Percentiles rank a stretch among this genome's conserved stretches.
These are phyloP conservation scores for Teunomyces lycoperdinae DNA, from an alignment of 805 yeast species.

Conservation along the genomic window DNA sequence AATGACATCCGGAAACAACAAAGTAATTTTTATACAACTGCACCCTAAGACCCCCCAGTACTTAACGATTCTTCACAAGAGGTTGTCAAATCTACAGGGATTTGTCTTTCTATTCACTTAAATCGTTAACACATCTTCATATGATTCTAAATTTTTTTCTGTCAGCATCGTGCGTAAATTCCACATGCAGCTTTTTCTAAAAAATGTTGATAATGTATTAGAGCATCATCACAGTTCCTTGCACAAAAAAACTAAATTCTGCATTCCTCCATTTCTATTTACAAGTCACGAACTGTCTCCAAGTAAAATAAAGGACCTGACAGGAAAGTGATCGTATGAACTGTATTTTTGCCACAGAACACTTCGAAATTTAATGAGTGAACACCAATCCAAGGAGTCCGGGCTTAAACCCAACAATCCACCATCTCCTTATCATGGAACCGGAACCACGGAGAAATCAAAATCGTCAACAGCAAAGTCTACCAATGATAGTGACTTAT, in stretches of 20 bases:
- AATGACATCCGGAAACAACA: neutral
- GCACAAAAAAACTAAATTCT: neutral
- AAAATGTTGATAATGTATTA: conserved; percentile 1
- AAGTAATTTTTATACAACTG: neutral
- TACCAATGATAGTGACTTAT: conserved; percentile 25
- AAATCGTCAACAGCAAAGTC: neutral
- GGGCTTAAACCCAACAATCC: conserved; percentile 1
- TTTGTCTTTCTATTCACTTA: neutral
- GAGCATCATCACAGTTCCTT: conserved; percentile 1
- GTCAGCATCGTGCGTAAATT: neutral
- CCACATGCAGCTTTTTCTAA: conserved; percentile 1
- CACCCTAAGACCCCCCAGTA: neutral
- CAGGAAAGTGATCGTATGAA: neutral
- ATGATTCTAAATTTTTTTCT: neutral
- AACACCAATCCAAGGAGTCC: neutral
- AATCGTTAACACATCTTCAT: neutral
- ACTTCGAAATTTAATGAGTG: neutral
- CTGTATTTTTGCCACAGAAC: neutral
- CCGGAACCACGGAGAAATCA: neutral
- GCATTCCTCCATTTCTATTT: neutral
- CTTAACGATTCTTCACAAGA: neutral
- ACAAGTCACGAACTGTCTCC: neutral
- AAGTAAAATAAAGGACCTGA: no score
- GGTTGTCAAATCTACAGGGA: neutral
- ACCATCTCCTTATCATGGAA: neutral